phyloP scores from a whole-genome alignment of 140 eudicot genomes.

The Ambrosia hybrid region DNA sequence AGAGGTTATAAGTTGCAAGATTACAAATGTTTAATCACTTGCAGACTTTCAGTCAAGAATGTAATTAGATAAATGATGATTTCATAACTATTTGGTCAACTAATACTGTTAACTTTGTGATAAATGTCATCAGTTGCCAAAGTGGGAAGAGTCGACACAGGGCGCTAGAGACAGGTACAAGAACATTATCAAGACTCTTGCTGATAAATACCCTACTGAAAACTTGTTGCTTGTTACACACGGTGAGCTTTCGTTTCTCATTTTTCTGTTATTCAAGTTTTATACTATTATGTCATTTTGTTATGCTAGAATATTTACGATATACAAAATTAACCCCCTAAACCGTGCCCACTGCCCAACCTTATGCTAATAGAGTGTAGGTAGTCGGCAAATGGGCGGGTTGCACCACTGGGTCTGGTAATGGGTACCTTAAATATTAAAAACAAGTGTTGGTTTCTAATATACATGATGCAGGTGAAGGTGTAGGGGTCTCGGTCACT shows the following conservation, averaged over 20 bases:
- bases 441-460: background rate
- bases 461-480: slow-evolving; percentile 57
- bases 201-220: slow-evolving; percentile 84
- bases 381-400: too few relatives aligned
- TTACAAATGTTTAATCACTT: background rate
- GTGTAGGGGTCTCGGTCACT: slow-evolving; percentile 61
- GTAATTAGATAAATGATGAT: background rate
- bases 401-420: too few relatives aligned
- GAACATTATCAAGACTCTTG: slow-evolving; percentile 64
- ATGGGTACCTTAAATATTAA: too few relatives aligned
- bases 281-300: background rate
- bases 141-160: slow-evolving; percentile 67
- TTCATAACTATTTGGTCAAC: background rate
- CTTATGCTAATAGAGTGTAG: too few relatives aligned
- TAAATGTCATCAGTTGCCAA: slow-evolving; percentile 61
- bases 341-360: too few relatives aligned
- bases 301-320: background rate
- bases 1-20: slow-evolving; percentile 47
- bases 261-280: background rate
- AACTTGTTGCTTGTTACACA: slow-evolving; percentile 90
- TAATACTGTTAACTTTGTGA: background rate
- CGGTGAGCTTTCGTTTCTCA: slow-evolving; percentile 48
- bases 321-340: too few relatives aligned
- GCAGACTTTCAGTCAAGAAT: background rate
- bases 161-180: slow-evolving; percentile 68